phyloP scores from a whole-genome alignment of 331 rosid species.

The Acacia pycnantha region DNA sequence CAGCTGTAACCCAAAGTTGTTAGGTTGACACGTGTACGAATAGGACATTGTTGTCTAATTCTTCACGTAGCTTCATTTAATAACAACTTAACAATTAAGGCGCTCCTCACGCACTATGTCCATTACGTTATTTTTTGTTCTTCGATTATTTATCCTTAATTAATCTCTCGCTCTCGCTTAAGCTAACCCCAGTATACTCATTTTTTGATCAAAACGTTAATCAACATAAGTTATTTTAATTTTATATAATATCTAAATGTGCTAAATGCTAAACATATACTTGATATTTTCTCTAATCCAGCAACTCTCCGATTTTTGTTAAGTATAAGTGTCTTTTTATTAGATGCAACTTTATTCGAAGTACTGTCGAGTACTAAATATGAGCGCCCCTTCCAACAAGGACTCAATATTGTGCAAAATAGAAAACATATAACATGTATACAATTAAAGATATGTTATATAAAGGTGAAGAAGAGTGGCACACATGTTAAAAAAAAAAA shows the following conservation, averaged over 20 bases:
- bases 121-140: background rate
- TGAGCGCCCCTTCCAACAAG: no score
- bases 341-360: rapidly evolving
- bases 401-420: no score
- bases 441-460: no score
- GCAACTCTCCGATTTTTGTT: no score
- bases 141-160: background rate
- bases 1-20: conserved; percentile 53
- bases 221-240: background rate
- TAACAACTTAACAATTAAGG: background rate
- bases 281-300: background rate
- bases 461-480: no score
- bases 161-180: background rate
- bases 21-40: conserved; percentile 48
- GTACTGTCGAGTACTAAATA: rapidly evolving
- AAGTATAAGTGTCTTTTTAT: no score
- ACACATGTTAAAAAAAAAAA: no score
- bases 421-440: no score
- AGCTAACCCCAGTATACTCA: no score
- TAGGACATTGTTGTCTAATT: conserved; percentile 8
- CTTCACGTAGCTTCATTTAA: background rate
- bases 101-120: no score
- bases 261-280: background rate
- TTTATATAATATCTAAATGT: background rate
- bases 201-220: background rate